These are phyloP conservation scores for Lagenidium giganteum DNA, from an alignment of 352 stramenopile species.

Conservation along the genomic window DNA sequence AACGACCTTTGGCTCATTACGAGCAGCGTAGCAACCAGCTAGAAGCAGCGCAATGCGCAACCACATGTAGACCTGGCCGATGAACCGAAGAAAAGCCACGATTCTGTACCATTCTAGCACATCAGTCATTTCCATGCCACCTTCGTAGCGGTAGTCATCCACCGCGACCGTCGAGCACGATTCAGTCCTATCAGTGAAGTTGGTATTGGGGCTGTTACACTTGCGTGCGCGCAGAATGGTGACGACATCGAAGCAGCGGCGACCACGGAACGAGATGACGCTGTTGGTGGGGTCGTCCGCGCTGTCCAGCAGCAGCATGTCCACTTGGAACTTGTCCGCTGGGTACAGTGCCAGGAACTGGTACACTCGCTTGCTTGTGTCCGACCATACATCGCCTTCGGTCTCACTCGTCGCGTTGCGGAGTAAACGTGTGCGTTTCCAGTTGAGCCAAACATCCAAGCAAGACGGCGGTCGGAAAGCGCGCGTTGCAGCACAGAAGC, in stretches of 20 bases:
- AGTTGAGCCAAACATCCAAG: too few relatives aligned
- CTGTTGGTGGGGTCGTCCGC: neutral
- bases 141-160: conserved; percentile 16
- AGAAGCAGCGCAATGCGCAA: conserved; percentile 4
- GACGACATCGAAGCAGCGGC: conserved; percentile 5
- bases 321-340: too few relatives aligned
- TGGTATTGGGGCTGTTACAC: neutral
- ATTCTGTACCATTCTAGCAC: conserved; percentile 2
- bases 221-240: conserved; percentile 1
- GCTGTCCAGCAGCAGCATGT: conserved; percentile 2
- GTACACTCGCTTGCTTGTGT: too few relatives aligned
- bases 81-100: neutral
- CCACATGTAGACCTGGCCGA: conserved; percentile 12
- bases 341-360: too few relatives aligned
- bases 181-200: neutral
- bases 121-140: neutral
- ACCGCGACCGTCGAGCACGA: conserved; percentile 9
- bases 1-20: too few relatives aligned
- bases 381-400: too few relatives aligned
- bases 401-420: too few relatives aligned
- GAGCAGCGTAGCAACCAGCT: neutral
- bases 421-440: too few relatives aligned
- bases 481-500: too few relatives aligned
- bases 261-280: conserved; percentile 2
- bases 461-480: too few relatives aligned